Evolutionary conservation across 768 basidiomycete species (phyloP).

Genomic region (Gloeostereum incarnatum): DNA sequence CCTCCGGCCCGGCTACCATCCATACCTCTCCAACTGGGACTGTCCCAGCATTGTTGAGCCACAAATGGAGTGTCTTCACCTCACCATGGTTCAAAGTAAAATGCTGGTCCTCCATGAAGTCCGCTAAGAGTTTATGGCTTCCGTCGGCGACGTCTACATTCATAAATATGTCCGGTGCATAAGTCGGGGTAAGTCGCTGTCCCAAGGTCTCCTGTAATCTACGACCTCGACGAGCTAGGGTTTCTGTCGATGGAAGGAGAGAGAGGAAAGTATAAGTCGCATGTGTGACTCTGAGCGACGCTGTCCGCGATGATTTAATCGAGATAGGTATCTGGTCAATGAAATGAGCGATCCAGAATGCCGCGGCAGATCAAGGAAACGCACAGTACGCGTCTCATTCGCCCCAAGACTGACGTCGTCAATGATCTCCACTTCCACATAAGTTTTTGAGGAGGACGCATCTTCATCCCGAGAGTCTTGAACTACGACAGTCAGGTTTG

Average conservation of each 20-base stretch:
- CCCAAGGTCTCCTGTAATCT: slow-evolving; percentile 67
- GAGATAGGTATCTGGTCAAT: slow-evolving; percentile 48
- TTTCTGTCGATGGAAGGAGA: slow-evolving; percentile 58
- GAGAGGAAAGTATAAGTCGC: slow-evolving; percentile 65
- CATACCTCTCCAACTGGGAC: slow-evolving; percentile 59
- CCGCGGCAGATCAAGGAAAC: slow-evolving; percentile 12
- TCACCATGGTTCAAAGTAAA: slow-evolving; percentile 64
- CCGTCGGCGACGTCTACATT: slow-evolving; percentile 54
- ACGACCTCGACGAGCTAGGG: slow-evolving; percentile 60
- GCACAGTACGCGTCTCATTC: slow-evolving; percentile 57
- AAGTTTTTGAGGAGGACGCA: slow-evolving; percentile 21
- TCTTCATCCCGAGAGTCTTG: slow-evolving; percentile 25
- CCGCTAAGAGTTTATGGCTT: slow-evolving; percentile 51
- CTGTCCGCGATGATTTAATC: slow-evolving; percentile 41
- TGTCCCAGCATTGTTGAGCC: slow-evolving; percentile 60
- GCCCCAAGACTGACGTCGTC: slow-evolving; percentile 53
- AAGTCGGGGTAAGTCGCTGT: slow-evolving; percentile 60
- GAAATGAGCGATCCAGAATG: not conserved
- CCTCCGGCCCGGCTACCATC: slow-evolving; percentile 50
- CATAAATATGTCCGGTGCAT: slow-evolving; percentile 60
- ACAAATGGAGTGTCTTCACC: slow-evolving; percentile 39
- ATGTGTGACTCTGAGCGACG: slow-evolving; percentile 46
- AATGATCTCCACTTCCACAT: slow-evolving; percentile 50
- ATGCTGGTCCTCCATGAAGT: slow-evolving; percentile 43
- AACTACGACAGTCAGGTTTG: slow-evolving; percentile 49